Conservation (phyloP, 2,329 filamentous ascomycete genomes). For the Graphilbum ipis-grandicollis region DNA sequence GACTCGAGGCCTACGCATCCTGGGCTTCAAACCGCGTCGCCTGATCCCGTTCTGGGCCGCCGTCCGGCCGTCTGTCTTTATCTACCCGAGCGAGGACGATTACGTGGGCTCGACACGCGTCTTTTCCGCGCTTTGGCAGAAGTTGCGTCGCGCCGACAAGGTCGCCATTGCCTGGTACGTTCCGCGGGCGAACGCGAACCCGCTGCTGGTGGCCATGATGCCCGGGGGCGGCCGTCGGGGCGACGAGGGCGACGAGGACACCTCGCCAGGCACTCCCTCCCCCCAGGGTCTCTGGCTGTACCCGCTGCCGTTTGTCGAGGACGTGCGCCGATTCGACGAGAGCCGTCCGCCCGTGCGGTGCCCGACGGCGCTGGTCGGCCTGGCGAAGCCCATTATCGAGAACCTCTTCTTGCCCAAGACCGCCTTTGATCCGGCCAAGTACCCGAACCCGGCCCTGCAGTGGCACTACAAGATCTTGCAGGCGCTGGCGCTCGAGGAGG, state of each 20-base stretch:
- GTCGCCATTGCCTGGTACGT: slow-evolving; percentile 85
- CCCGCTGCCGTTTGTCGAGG: slow-evolving; percentile 76
- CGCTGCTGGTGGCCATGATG: slow-evolving; percentile 64
- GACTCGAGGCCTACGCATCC: slow-evolving; percentile 63
- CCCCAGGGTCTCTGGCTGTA: slow-evolving; percentile 81
- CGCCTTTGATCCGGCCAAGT: slow-evolving; percentile 67
- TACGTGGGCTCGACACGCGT: slow-evolving; percentile 84
- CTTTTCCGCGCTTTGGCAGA: slow-evolving; percentile 81
- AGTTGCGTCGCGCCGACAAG: slow-evolving; percentile 62
- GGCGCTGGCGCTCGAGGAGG: slow-evolving; percentile 78
- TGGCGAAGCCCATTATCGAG: slow-evolving; percentile 68
- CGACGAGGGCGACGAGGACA: background rate
- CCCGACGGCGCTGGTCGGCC: slow-evolving; percentile 57
- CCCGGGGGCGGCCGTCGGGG: slow-evolving; percentile 49
- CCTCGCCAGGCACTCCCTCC: background rate
- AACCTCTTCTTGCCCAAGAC: slow-evolving; percentile 79
- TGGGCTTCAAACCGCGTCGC: slow-evolving; percentile 78
- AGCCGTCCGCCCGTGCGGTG: slow-evolving; percentile 30
- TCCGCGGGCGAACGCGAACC: slow-evolving; percentile 61
- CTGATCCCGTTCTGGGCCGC: slow-evolving; percentile 70
- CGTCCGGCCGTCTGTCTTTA: slow-evolving; percentile 71
- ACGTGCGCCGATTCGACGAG: slow-evolving; percentile 62
- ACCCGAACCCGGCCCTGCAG: slow-evolving; percentile 82
- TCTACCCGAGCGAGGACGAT: slow-evolving; percentile 83
- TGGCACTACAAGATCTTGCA: slow-evolving; percentile 97